Evolutionary conservation across 345 rosid species (phyloP).

Genomic region (Hevea brasiliensis): DNA sequence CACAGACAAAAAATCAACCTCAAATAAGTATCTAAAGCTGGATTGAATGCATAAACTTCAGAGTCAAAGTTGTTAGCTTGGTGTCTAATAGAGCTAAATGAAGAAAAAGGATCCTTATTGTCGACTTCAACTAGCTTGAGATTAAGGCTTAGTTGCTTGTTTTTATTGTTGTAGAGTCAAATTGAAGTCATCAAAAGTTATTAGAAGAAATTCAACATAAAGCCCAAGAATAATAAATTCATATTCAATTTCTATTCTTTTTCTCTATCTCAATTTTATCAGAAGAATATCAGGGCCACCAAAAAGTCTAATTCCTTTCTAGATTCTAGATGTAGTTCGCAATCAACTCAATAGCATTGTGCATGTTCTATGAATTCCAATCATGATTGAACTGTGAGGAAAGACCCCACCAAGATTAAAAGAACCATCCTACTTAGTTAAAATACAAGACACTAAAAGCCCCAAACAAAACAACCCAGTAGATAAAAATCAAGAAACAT

Average conservation of each 20-base stretch:
- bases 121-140: too few relatives aligned
- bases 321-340: neutral
- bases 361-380: neutral
- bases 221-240: neutral
- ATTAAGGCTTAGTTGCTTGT: too few relatives aligned
- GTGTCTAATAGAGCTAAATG: too few relatives aligned
- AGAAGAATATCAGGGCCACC: neutral
- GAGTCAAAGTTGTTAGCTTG: too few relatives aligned
- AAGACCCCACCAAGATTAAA: too few relatives aligned
- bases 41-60: neutral
- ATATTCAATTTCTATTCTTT: neutral
- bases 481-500: too few relatives aligned
- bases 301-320: neutral
- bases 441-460: neutral
- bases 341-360: neutral
- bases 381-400: too few relatives aligned
- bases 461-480: neutral
- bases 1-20: slow-evolving; percentile 6
- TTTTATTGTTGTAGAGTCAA: too few relatives aligned
- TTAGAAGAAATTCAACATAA: neutral
- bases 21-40: slow-evolving; percentile 7
- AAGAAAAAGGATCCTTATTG: too few relatives aligned
- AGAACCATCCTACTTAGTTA: neutral
- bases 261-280: neutral
- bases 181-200: too few relatives aligned